These are phyloP conservation scores for Aspergillus brunneoviolaceus DNA, from an alignment of 2,329 filamentous ascomycete species.

Conservation along the genomic window DNA sequence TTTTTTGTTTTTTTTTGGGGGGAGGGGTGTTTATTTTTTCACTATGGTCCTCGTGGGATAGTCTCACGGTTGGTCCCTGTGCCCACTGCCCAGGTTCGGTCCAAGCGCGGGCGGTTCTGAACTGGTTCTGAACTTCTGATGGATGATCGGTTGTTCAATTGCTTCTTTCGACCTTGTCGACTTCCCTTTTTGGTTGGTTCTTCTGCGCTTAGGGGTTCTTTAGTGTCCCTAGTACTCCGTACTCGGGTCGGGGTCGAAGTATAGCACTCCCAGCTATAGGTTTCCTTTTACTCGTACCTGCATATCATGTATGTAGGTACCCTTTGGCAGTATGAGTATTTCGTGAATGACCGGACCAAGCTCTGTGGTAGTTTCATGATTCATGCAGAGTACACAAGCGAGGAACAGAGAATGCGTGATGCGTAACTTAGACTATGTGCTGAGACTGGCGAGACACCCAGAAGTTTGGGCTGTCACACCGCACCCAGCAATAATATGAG, in stretches of 20 bases:
- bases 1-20: neutral
- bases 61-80: constrained; percentile 13
- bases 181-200: neutral
- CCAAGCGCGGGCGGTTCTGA: constrained; percentile 6
- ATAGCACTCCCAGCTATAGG: neutral
- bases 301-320: neutral
- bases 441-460: neutral
- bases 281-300: neutral
- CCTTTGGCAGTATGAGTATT: neutral
- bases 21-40: too few species aligned
- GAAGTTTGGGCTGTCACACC: neutral
- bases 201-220: neutral
- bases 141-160: constrained; percentile 20
- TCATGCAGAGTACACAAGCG: neutral
- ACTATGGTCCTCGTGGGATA: constrained; percentile 1
- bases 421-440: too few species aligned
- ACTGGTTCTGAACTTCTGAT: constrained; percentile 1
- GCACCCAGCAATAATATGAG: neutral
- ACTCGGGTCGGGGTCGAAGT: neutral
- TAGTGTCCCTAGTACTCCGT: neutral
- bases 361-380: neutral
- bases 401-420: too few species aligned
- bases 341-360: neutral
- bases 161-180: constrained; percentile 13
- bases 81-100: constrained; percentile 3